Evolutionary conservation across 1,284 basidiomycete species (phyloP), one percentile per base, ranked within the genome.

Genomic region (Cutaneotrichosporon dermatis): DNA sequence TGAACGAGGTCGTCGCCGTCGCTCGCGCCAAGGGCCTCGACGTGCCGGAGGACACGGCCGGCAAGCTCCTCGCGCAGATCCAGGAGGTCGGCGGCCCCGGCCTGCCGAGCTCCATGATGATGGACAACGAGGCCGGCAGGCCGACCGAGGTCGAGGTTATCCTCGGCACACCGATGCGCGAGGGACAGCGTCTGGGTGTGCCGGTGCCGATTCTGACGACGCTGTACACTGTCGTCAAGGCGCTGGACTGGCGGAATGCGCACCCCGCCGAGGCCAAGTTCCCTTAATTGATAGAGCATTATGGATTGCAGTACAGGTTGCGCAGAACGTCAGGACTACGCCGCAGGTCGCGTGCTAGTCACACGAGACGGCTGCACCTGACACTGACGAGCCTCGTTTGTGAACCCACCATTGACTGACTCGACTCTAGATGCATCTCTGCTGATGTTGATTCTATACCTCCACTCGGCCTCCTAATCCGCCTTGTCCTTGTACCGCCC

Each of bases 1-100:
- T 79, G 78, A 41, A 61, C 37, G 76, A 79, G 55, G 76, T 78
- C 11, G 67, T 60, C n/a, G 65, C 72, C 25, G 78, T 79, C 34
- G 78, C 78, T 25, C 65, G 68, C 25, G 78, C 76, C 10, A 77
- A 78, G 54, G 78, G 78, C 0, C 65, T 78, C n/a, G 67, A 57
- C 1, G 67, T 79, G 3, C 75, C 76, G 9, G 72, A 75, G 6
- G 73, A 68, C 9, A 74, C 71, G 10, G 69, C 73, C 12, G 70
- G 73, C 13, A 62, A 67, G 46, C 68, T 78, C 16, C 74, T 79
- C 54, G 67, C 70, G 48, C 68, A 72, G 59, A 74, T 75, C 63
- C 67, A 70, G 55, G 68, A 62, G 46, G 71, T 72, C 37, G 59
- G 56, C 12, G 73, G 69, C 34, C 54, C 69, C 2, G 76, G 76